phyloP scores from a whole-genome alignment of 352 stramenopile genomes.

The Pythium plurisporium region DNA sequence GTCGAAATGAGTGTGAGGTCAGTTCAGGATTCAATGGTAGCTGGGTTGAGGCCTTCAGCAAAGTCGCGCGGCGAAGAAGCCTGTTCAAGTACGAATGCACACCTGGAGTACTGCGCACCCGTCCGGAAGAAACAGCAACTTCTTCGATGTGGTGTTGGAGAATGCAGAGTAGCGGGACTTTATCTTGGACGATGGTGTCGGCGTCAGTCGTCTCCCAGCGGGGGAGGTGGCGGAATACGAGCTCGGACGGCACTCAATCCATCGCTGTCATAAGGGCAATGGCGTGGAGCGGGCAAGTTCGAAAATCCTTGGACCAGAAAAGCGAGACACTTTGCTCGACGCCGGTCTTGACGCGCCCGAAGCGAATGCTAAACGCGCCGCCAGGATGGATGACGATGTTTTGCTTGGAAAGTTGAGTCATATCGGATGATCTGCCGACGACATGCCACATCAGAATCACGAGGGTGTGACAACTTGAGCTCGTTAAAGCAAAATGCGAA shows the following conservation, averaged over 20 bases:
- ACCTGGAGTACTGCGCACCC: background rate
- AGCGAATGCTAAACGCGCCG: background rate
- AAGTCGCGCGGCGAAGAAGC: too few relatives aligned
- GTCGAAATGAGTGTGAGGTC: slow-evolving; percentile 9
- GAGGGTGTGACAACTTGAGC: background rate
- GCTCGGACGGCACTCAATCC: background rate
- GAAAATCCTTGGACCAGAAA: background rate
- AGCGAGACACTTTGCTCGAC: background rate
- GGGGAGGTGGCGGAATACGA: background rate
- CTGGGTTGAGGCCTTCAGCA: too few relatives aligned
- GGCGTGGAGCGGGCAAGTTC: background rate
- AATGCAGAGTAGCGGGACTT: too few relatives aligned
- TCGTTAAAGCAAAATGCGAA: background rate
- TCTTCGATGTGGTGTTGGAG: too few relatives aligned
- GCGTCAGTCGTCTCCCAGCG: too few relatives aligned
- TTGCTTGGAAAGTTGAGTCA: background rate
- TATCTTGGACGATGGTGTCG: too few relatives aligned
- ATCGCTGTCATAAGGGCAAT: background rate
- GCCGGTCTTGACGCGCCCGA: background rate
- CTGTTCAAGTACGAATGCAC: slow-evolving; percentile 9
- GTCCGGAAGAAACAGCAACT: too few relatives aligned
- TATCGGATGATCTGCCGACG: background rate
- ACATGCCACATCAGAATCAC: background rate
- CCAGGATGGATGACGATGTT: background rate
- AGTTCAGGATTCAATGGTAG: background rate